Base-by-base conservation (phyloP, 2,329 filamentous ascomycete species). In the Bipolaris oryzae region DNA sequence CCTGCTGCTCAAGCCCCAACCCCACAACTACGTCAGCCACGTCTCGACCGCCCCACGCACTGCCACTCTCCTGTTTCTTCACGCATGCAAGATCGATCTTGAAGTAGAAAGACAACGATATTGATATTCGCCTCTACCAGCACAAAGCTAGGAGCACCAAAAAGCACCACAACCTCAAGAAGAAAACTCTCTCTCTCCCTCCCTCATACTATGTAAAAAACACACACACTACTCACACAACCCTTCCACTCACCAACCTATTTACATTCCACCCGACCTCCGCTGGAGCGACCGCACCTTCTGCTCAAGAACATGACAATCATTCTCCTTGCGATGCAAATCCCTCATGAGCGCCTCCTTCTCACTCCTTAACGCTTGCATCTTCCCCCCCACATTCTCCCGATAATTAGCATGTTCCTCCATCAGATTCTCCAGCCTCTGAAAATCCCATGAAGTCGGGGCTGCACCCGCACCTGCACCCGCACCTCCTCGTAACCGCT, bases 271-370 rank as follows among this genome's bases (percentile, higher is more conserved):
- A 34, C 51, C 52, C 21, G 50, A 50, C 31, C 66, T 62, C 47
- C 73, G 63, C 55, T 73, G 70, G 35, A 77, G 51, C 42, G 54
- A 74, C 54, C 74, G 70, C 38, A 77, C 55, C 57, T 67, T 76
- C 31, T 69, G 68, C 57, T 78, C 76, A 43, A 79, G 57, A 21
- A 67, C 64, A 42, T 76, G 69, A 55, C 71, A 74, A 28, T 77
- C 75, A 52, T 78, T 76, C 59, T 79, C 77, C 61, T 73, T 74
- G 33, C 69, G 64, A 48, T 76, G 70, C 55, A 78, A 55, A 42
- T 77, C 74, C 54, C 61, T 74, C 62, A 76, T 74, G 57, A 78
- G 58, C 2, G 49, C 57, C 64, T 79, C 76, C 66, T 78, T 78
- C 61, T 79, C 77, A 3, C 68, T 72, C 35, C 76, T 60, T n/a